phyloP scores from a whole-genome alignment of 2,329 filamentous ascomycete genomes.

The Ascochyta rabiei region DNA sequence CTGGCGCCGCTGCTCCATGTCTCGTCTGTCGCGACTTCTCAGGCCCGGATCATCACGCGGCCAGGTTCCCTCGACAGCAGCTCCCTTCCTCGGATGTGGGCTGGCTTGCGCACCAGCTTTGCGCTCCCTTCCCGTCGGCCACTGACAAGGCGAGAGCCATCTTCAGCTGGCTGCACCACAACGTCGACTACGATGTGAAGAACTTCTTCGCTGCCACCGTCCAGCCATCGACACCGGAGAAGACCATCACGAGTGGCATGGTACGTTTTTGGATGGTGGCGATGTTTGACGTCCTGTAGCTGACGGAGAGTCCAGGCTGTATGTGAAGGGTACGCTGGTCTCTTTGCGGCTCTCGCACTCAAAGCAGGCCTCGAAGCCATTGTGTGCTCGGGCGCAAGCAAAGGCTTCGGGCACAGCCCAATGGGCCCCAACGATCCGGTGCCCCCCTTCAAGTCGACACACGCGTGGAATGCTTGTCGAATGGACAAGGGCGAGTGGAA shows the following conservation, averaged over 20 bases:
- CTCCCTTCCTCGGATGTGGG: constrained; percentile 72
- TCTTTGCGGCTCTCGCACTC: constrained; percentile 78
- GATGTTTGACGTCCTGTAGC: no score
- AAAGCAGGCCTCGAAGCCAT: constrained; percentile 80
- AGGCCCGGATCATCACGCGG: constrained; percentile 76
- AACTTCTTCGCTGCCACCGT: constrained; percentile 78
- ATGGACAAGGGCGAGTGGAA: constrained; percentile 92
- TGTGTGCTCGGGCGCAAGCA: constrained; percentile 79
- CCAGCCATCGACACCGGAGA: constrained; percentile 69
- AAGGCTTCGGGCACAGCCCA: constrained; percentile 76
- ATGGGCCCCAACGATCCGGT: constrained; percentile 68
- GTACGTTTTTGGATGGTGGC: background rate
- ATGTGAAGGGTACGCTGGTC: constrained; percentile 86
- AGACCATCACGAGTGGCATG: constrained; percentile 75
- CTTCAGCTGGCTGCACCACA: constrained; percentile 95
- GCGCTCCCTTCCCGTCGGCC: constrained; percentile 75
- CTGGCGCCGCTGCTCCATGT: constrained; percentile 57
- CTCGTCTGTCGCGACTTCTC: constrained; percentile 89
- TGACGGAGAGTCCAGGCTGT: constrained; percentile 62
- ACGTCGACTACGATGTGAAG: constrained; percentile 81
- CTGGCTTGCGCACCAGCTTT: constrained; percentile 79
- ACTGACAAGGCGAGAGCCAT: constrained; percentile 94
- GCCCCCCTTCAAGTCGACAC: constrained; percentile 68
- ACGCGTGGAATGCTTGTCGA: constrained; percentile 92
- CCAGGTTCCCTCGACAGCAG: constrained; percentile 73